Evolutionary conservation across 2,329 filamentous ascomycete species (phyloP).

Genomic region (Fusarium pseudonygamai): DNA sequence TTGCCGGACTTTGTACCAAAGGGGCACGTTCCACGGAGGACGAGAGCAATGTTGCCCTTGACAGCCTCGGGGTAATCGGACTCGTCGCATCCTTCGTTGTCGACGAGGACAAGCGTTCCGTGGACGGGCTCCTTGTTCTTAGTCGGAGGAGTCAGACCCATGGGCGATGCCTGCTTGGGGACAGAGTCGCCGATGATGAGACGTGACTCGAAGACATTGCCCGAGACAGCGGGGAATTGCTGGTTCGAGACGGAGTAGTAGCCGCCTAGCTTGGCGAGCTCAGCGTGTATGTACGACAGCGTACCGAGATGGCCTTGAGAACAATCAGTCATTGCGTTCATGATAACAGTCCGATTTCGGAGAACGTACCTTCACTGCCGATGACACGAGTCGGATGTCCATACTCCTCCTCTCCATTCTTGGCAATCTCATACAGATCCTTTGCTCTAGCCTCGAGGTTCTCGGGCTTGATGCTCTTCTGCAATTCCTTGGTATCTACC

Average conservation of each 20-base stretch:
- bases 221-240: slow-evolving; percentile 69
- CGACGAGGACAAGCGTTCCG: slow-evolving; percentile 67
- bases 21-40: slow-evolving; percentile 74
- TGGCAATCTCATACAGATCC: slow-evolving; percentile 69
- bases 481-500: slow-evolving; percentile 64
- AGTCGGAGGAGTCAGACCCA: slow-evolving; percentile 75
- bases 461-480: slow-evolving; percentile 63
- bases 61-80: slow-evolving; percentile 70
- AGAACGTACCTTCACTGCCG: slow-evolving; percentile 65
- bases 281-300: slow-evolving; percentile 68
- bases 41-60: slow-evolving; percentile 73
- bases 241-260: slow-evolving; percentile 74
- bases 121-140: slow-evolving; percentile 66
- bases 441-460: slow-evolving; percentile 68
- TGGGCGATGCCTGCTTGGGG: slow-evolving; percentile 61
- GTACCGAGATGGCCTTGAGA: slow-evolving; percentile 68
- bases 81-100: slow-evolving; percentile 69
- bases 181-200: slow-evolving; percentile 65
- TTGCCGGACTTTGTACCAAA: slow-evolving; percentile 77
- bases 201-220: slow-evolving; percentile 66
- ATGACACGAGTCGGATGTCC: slow-evolving; percentile 77
- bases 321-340: slow-evolving; percentile 12
- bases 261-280: slow-evolving; percentile 62
- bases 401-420: slow-evolving; percentile 67
- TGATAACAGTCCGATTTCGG: not conserved